A percentile compares a stretch with the other conserved stretches of the same genome.
These are phyloP conservation scores for Sporothrix pseudoabietina DNA, from an alignment of 2,329 filamentous ascomycete species.

Conservation along the genomic window DNA sequence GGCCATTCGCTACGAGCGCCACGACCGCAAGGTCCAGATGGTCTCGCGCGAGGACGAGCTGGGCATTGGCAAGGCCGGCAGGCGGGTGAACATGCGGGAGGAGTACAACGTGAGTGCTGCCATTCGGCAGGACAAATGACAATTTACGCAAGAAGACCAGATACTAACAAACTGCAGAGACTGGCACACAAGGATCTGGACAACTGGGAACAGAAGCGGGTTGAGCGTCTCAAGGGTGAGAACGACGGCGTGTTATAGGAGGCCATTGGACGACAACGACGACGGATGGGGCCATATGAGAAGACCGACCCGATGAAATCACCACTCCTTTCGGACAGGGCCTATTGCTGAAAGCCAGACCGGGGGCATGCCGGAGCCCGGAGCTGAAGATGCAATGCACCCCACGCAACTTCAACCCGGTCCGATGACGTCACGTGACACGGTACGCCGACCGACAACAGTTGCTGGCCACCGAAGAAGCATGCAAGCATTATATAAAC, in stretches of 20 bases:
- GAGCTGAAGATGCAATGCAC: not conserved
- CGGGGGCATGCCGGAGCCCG: not conserved
- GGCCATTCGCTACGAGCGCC: constrained; percentile 87
- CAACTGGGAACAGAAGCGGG: constrained; percentile 94
- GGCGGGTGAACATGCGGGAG: constrained; percentile 77
- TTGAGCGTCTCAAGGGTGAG: constrained; percentile 86
- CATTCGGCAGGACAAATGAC: not conserved
- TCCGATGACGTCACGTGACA: not conserved
- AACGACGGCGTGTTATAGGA: constrained; percentile 73
- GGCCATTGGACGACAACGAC: not conserved
- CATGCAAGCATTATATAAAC: not conserved
- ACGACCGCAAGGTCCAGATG: constrained; percentile 86
- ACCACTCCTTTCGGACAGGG: not conserved
- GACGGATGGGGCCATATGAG: not conserved
- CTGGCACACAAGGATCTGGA: constrained; percentile 88
- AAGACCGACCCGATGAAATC: not conserved
- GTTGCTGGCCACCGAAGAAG: not conserved
- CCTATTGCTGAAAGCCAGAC: not conserved
- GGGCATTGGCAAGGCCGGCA: constrained; percentile 69
- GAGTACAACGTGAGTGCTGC: constrained; percentile 74
- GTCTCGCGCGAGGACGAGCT: constrained; percentile 84
- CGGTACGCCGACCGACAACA: constrained; percentile 23
- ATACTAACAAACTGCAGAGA: constrained; percentile 54
- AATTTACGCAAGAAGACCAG: not conserved
- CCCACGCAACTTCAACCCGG: not conserved